These are phyloP conservation scores for Sporothrix pallida DNA, from an alignment of 2,329 filamentous ascomycete species.

Conservation along the genomic window DNA sequence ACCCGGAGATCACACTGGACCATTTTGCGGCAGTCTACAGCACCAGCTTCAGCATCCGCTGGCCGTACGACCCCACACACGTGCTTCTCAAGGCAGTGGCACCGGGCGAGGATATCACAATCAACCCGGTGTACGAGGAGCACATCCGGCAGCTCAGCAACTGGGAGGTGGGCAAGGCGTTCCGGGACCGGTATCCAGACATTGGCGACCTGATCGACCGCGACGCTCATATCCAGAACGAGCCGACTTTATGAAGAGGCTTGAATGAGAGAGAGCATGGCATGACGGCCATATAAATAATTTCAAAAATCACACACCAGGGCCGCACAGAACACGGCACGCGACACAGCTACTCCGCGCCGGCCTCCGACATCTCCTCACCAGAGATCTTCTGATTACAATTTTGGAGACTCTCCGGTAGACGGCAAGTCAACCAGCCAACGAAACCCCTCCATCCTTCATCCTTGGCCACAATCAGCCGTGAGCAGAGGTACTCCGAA, in stretches of 20 bases:
- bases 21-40: slow-evolving; percentile 45
- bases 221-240: slow-evolving; percentile 7
- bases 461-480: not conserved
- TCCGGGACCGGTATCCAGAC: slow-evolving; percentile 41
- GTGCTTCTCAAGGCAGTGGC: slow-evolving; percentile 40
- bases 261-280: no score
- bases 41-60: slow-evolving; percentile 44
- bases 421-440: not conserved
- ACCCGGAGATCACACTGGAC: slow-evolving; percentile 44
- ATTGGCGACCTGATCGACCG: slow-evolving; percentile 41
- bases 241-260: slow-evolving; percentile 10
- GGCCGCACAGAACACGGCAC: not conserved
- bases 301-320: not conserved
- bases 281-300: not conserved
- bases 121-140: slow-evolving; percentile 45
- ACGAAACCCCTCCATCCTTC: not conserved
- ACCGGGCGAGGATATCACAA: slow-evolving; percentile 37
- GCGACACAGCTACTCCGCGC: not conserved
- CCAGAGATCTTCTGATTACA: not conserved
- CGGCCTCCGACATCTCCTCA: slow-evolving; percentile 11
- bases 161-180: slow-evolving; percentile 43
- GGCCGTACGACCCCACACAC: slow-evolving; percentile 43
- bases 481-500: not conserved
- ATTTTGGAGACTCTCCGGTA: not conserved
- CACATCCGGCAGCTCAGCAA: slow-evolving; percentile 43